Evolutionary conservation across 495 filamentous ascomycete species (phyloP).

Genomic region (Xylona heveae): DNA sequence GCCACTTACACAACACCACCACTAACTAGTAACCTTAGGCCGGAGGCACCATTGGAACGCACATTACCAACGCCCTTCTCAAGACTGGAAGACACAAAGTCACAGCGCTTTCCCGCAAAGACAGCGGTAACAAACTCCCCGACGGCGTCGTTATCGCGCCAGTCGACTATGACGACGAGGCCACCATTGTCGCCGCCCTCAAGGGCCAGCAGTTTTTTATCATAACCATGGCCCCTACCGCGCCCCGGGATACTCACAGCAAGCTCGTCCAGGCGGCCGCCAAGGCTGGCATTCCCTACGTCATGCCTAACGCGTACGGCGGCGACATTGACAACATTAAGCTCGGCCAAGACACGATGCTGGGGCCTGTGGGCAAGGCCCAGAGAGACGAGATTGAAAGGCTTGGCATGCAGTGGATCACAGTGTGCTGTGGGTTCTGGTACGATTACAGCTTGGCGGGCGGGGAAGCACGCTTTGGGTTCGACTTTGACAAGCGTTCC

Average conservation of each 20-base stretch:
- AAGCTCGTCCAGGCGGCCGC: constrained; percentile 36
- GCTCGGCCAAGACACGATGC: constrained; percentile 16
- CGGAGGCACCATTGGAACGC: no score
- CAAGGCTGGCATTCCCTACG: constrained; percentile 33
- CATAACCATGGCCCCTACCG: constrained; percentile 28
- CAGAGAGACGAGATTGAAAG: constrained; percentile 18
- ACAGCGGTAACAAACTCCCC: constrained; percentile 19
- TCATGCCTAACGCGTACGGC: constrained; percentile 40
- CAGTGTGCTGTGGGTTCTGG: constrained; percentile 24
- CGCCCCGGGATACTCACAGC: constrained; percentile 19
- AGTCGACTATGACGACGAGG: constrained; percentile 26
- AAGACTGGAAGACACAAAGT: constrained; percentile 27
- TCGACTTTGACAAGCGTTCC: constrained; percentile 19
- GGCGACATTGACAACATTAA: constrained; percentile 17
- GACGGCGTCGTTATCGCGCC: constrained; percentile 18
- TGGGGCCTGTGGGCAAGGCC: constrained; percentile 3
- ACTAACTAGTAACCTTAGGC: no score
- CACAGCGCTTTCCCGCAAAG: constrained; percentile 28
- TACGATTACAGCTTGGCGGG: constrained; percentile 27
- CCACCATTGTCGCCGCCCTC: constrained; percentile 23
- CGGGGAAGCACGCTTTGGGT: constrained; percentile 17
- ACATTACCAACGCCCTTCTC: no score
- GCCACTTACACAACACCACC: no score
- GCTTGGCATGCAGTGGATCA: no score
- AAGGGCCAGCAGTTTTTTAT: constrained; percentile 26